Conservation (phyloP, 2,329 filamentous ascomycete genomes). For the Arthrobotrys entomopaga region DNA sequence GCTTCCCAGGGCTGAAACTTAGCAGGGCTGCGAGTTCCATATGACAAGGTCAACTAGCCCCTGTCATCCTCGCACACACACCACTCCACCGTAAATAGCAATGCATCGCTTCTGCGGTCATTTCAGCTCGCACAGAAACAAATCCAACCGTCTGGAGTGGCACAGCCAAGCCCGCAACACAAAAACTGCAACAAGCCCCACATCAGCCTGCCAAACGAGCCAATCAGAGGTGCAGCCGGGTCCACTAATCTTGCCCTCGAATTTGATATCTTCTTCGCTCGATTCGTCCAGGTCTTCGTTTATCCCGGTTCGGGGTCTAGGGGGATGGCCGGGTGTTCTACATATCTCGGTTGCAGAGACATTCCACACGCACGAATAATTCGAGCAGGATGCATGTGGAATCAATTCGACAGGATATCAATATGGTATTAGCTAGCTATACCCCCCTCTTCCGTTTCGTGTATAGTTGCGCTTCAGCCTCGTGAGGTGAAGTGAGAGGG, state of each 20-base stretch:
- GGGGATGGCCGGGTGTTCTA: background rate
- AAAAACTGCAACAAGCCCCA: constrained; percentile 19
- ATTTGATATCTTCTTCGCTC: constrained; percentile 1
- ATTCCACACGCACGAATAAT: no score
- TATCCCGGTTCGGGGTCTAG: background rate
- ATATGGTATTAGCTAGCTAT: no score
- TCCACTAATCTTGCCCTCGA: background rate
- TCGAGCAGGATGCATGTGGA: no score
- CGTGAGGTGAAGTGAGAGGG: no score
- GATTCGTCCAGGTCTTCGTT: background rate
- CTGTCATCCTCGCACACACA: background rate
- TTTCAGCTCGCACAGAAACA: background rate
- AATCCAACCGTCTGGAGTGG: background rate
- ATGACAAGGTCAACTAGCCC: background rate
- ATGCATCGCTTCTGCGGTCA: background rate
- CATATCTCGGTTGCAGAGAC: no score
- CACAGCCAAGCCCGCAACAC: constrained; percentile 24
- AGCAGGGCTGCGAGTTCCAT: background rate
- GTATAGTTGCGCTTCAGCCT: no score
- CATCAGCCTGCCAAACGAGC: constrained; percentile 4
- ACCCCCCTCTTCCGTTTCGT: no score
- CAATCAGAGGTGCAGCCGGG: background rate
- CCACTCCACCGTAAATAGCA: background rate
- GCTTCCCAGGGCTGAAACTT: no score
- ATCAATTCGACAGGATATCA: no score